Evolutionary conservation across 2,329 filamentous ascomycete species (phyloP).

Genomic region (Neonectria coccinea): DNA sequence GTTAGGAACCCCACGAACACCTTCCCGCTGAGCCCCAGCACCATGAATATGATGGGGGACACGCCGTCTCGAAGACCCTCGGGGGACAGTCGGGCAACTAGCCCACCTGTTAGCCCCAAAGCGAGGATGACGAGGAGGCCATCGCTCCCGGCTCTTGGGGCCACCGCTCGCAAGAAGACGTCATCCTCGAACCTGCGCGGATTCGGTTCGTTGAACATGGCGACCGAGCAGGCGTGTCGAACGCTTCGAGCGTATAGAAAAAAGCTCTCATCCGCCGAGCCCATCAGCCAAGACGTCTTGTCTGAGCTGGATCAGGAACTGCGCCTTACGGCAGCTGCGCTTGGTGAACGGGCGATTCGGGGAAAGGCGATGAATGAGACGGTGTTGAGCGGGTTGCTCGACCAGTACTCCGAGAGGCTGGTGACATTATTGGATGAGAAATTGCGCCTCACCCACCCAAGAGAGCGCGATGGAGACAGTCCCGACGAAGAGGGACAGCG

Average conservation of each 20-base stretch:
- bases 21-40: slow-evolving; percentile 56
- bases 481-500: slow-evolving; percentile 47
- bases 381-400: slow-evolving; percentile 72
- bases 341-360: slow-evolving; percentile 68
- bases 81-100: slow-evolving; percentile 57
- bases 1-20: slow-evolving; percentile 54
- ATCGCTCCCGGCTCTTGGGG: slow-evolving; percentile 64
- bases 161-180: slow-evolving; percentile 62
- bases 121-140: slow-evolving; percentile 61
- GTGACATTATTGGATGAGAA: slow-evolving; percentile 80
- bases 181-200: slow-evolving; percentile 60
- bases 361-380: slow-evolving; percentile 68
- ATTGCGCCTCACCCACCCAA: slow-evolving; percentile 62
- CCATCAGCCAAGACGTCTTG: slow-evolving; percentile 68
- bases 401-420: slow-evolving; percentile 80
- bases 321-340: slow-evolving; percentile 70
- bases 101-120: slow-evolving; percentile 64
- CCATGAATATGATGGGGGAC: slow-evolving; percentile 54
- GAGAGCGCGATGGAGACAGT: slow-evolving; percentile 47
- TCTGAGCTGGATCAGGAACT: slow-evolving; percentile 74
- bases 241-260: slow-evolving; percentile 72
- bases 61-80: slow-evolving; percentile 63
- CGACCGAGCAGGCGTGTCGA: slow-evolving; percentile 73
- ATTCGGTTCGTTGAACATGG: slow-evolving; percentile 69
- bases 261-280: slow-evolving; percentile 68